These are phyloP conservation scores for Tuber aestivum DNA, from an alignment of 495 filamentous ascomycete species.

Conservation along the genomic window DNA sequence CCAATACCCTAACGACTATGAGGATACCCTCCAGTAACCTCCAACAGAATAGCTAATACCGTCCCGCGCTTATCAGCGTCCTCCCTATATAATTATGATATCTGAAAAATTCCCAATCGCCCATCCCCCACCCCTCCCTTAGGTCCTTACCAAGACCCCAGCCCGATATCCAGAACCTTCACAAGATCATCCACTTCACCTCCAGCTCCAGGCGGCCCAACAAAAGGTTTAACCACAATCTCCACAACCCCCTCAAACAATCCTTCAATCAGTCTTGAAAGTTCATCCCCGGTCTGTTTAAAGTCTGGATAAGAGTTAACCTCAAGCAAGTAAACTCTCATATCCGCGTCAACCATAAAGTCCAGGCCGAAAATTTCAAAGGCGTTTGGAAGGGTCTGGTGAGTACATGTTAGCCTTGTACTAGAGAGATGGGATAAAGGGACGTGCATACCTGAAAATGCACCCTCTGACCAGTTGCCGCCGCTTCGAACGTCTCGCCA, in stretches of 20 bases:
- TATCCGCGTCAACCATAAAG: slow-evolving; percentile 68
- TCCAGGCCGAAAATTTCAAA: slow-evolving; percentile 93
- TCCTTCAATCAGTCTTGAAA: slow-evolving; percentile 62
- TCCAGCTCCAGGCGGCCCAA: slow-evolving; percentile 43
- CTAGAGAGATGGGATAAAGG: not conserved
- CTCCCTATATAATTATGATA: too few relatives aligned
- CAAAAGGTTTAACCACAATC: slow-evolving; percentile 59
- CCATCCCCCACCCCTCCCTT: not conserved
- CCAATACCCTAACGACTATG: too few relatives aligned
- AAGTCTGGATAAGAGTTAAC: slow-evolving; percentile 98
- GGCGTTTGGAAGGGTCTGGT: slow-evolving; percentile 62
- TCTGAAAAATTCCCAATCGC: too few relatives aligned
- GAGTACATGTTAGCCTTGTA: not conserved
- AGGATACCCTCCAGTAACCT: too few relatives aligned
- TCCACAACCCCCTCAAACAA: slow-evolving; percentile 69
- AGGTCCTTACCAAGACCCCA: slow-evolving; percentile 50
- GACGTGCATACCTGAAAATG: slow-evolving; percentile 63
- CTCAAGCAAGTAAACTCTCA: slow-evolving; percentile 70
- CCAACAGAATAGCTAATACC: too few relatives aligned
- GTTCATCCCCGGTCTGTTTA: slow-evolving; percentile 71
- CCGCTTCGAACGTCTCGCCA: slow-evolving; percentile 74
- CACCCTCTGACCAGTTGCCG: slow-evolving; percentile 69
- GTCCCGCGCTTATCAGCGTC: too few relatives aligned
- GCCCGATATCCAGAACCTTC: slow-evolving; percentile 57
- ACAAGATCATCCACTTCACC: slow-evolving; percentile 45